These are phyloP conservation scores for Trypanosoma caninum DNA, from an alignment of 208 protist species.

Conservation along the genomic window DNA sequence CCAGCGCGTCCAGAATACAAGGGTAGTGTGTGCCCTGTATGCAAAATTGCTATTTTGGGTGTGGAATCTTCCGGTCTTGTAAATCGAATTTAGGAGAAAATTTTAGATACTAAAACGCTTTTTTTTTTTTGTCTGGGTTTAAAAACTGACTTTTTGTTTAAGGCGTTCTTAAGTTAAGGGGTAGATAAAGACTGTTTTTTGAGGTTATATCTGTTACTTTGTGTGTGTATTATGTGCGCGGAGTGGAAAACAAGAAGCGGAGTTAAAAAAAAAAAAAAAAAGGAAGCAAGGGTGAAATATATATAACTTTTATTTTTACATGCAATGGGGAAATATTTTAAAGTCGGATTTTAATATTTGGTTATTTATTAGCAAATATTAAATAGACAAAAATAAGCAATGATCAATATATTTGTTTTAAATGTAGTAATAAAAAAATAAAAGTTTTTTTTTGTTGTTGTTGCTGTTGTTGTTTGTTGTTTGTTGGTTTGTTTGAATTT, in stretches of 20 bases:
- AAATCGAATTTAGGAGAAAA: conserved; percentile 24
- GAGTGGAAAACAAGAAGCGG: neutral
- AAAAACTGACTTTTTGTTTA: no score
- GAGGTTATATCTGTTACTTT: no score
- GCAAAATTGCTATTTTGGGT: conserved; percentile 65
- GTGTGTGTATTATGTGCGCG: no score
- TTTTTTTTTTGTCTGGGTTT: no score
- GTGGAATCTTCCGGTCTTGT: conserved; percentile 56
- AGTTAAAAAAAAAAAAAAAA: neutral
- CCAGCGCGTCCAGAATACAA: conserved; percentile 68
- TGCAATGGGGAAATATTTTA: no score
- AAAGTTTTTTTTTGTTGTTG: conserved; percentile 20
- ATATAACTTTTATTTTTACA: neutral
- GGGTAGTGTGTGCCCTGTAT: conserved; percentile 71
- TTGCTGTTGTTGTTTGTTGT: conserved; percentile 9
- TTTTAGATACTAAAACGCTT: conserved; percentile 11
- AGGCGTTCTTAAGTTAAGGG: no score
- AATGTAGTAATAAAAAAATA: neutral
- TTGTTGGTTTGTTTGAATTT: neutral
- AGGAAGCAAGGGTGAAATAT: neutral
- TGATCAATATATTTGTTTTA: no score
- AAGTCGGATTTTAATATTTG: neutral
- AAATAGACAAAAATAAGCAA: no score
- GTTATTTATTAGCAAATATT: no score
- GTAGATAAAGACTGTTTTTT: neutral